These are phyloP conservation scores for Aspergillus cavernicola DNA, from an alignment of 495 filamentous ascomycete species.

Conservation along the genomic window DNA sequence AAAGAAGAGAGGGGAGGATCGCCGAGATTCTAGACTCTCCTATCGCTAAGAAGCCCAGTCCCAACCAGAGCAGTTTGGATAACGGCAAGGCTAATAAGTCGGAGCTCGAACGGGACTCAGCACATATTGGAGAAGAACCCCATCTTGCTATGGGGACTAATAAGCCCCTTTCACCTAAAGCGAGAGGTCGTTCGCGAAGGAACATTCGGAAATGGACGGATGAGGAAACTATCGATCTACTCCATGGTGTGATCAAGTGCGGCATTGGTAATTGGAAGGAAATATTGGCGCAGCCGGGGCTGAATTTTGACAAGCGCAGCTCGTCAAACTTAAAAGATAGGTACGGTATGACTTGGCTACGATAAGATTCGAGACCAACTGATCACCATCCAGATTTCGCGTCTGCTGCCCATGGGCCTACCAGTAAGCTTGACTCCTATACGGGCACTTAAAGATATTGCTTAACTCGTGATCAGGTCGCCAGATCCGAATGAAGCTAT, in stretches of 20 bases:
- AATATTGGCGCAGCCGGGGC: conserved; percentile 71
- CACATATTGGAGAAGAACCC: not conserved
- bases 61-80: conserved; percentile 8
- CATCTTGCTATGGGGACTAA: conserved; percentile 19
- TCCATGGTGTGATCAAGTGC: conserved; percentile 74
- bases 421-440: conserved; percentile 24
- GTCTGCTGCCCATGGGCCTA: conserved; percentile 67
- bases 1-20: conserved; percentile 35
- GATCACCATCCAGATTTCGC: conserved; percentile 15
- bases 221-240: conserved; percentile 72
- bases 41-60: conserved; percentile 22
- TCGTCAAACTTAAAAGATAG: conserved; percentile 84
- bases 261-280: conserved; percentile 86
- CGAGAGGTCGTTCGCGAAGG: conserved; percentile 42
- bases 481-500: conserved; percentile 47
- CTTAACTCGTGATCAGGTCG: conserved; percentile 22
- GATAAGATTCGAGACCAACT: not conserved
- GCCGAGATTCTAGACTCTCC: conserved; percentile 37
- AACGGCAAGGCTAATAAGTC: conserved; percentile 1
- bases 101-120: not conserved
- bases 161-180: conserved; percentile 38
- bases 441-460: not conserved
- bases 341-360: conserved; percentile 23
- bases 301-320: conserved; percentile 70
- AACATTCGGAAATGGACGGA: conserved; percentile 70